phyloP scores from a whole-genome alignment of 2,329 filamentous ascomycete genomes.

The Zalaria obscura region DNA sequence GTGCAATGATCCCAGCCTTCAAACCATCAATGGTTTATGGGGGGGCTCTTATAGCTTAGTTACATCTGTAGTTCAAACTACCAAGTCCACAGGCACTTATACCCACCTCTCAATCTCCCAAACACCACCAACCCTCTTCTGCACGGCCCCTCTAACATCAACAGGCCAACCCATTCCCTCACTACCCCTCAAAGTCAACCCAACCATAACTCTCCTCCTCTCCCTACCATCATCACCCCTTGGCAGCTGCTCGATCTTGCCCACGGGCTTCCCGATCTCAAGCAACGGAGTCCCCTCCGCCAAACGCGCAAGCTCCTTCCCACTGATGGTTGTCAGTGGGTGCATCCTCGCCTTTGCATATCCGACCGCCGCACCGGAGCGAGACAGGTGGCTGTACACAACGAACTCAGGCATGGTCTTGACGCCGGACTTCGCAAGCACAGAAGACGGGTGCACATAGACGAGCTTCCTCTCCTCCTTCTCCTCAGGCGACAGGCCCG shows the following conservation, averaged over 20 bases:
- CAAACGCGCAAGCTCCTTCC: slow-evolving; percentile 59
- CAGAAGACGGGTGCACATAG: slow-evolving; percentile 75
- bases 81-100: background rate
- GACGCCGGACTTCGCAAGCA: slow-evolving; percentile 53
- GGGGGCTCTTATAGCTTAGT: too few relatives aligned
- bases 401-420: slow-evolving; percentile 76
- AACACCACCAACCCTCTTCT: slow-evolving; percentile 5
- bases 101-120: slow-evolving; percentile 6
- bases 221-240: slow-evolving; percentile 33
- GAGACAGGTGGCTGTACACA: slow-evolving; percentile 75
- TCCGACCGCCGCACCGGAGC: slow-evolving; percentile 31
- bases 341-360: slow-evolving; percentile 65
- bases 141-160: slow-evolving; percentile 6
- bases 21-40: too few relatives aligned
- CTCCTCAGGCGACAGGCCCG: slow-evolving; percentile 18
- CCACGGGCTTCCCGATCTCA: slow-evolving; percentile 79
- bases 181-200: slow-evolving; percentile 62
- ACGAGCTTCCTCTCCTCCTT: slow-evolving; percentile 50
- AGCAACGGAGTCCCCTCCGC: slow-evolving; percentile 76
- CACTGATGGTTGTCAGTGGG: slow-evolving; percentile 65
- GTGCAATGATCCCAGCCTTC: too few relatives aligned
- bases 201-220: slow-evolving; percentile 66
- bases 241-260: slow-evolving; percentile 49
- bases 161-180: slow-evolving; percentile 59
- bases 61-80: too few relatives aligned